Evolutionary conservation across 208 protist species (phyloP), one percentile per base, ranked within the genome.

Genomic region (Naegleria fowleri): DNA sequence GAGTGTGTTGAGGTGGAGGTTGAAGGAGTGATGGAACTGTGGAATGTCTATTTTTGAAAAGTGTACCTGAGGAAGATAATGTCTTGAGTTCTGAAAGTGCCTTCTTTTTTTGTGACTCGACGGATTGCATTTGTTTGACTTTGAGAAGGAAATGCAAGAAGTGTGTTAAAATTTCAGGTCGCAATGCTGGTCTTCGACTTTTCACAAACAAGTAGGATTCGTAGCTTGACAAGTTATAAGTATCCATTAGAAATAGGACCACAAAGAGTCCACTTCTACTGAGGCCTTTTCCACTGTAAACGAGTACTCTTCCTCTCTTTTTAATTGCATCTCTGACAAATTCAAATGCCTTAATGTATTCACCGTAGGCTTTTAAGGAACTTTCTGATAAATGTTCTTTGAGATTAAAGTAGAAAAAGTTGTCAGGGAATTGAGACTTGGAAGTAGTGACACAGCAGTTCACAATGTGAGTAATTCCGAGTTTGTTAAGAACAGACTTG

Each of bases 231-330:
- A 89, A 7, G n/a, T 89, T 89, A n/a, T 67, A 89, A 0, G 86
- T 89, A 67, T 89, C 16, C 41, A 89, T 58, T 3, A 89, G 22
- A 29, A 41, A 89, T 0, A 67, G n/a, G 2, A 89, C 29, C 1
- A 67, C 86, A 89, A 89, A 89, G 4, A 89, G n/a, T 29, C 48
- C 86, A 89, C n/a, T n/a, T 89, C 86, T 89, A 38, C 43, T 67
- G 7, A 89, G 59, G 13, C 86, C 86, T 29, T 89, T 89, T 40
- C 86, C 86, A 40, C 86, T 89, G n/a, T 89, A 89, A 38, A 89
- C 48, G 16, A 89, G 40, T 40, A 89, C 86, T 89, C 48, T 55
- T n/a, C 86, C 86, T 67, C 48, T 55, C 29, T 58, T 89, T 0
- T 19, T 11, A 5, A 89, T 89, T 38, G 86, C 86, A 89, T 58